Base-by-base conservation (phyloP, 2,329 filamentous ascomycete species). In the Graphilbum ipis-grandicollis region DNA sequence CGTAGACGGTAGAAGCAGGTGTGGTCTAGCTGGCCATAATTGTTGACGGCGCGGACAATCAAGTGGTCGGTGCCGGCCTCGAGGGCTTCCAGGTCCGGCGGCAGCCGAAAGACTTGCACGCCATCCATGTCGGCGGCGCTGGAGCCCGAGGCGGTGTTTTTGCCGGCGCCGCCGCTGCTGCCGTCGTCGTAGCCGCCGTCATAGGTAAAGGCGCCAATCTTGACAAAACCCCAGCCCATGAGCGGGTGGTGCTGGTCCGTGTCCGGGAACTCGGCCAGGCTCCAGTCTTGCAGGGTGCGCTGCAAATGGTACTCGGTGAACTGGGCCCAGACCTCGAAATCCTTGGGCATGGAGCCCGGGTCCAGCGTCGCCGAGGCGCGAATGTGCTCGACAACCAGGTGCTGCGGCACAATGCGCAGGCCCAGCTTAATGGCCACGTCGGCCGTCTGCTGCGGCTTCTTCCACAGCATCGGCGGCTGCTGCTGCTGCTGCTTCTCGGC, bases 351-450 rank as follows among this genome's bases (percentile, higher is more conserved):
- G 2, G 74, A 59, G 13, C 59, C 64, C 0, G 75, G 68, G 33
- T 77, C 66, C 8, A 74, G 60, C 0, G 75, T 77, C 2, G 73
- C 71, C 2, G 62, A 60, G 7, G 65, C 63, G 2, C 72, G 59
- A 39, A 83, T 75, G 52, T 86, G 79, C 49, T 88, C 81, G 31
- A 88, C 53, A 2, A 81, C 71, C 2, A 88, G 50, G 46, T 83
- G 67, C 45, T 76, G 69, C 0, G 80, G 79, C 22, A 76, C 63
- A 39, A 86, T 64, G 6, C 56, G 52, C 25, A 65, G 54, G 25
- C 66, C 62, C 15, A 77, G 63, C 30, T 71, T 55, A 15, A 92
- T 69, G 9, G 68, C 70, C 14, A 96, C 59, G 37, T 73, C 69
- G 2, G 71, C 28, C 73, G 71, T 34, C 52, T 56, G 55, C 14